Evolutionary conservation across 192 early-diverging fungal species (phyloP), one percentile per base, ranked within the genome.

Genomic region (Blastocladiella britannica): DNA sequence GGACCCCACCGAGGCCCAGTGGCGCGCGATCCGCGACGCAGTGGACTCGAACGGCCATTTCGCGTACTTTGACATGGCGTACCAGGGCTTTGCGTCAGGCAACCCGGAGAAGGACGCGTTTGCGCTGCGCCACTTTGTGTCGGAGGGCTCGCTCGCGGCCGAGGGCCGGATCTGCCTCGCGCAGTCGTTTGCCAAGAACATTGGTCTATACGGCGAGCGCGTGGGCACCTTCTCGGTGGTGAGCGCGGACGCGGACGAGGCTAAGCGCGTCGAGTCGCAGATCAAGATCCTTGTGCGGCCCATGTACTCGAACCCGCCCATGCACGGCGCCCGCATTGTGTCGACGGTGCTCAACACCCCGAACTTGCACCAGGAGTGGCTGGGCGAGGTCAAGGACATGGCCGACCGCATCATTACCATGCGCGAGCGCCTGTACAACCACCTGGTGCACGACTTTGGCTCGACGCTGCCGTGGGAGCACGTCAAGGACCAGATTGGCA

Each of bases 161-260:
- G 77, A 84, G 68, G 56, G 72, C 20, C 75, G 72, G 22, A 70
- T 97, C 24, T 71, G 87, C 24, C 73, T 95, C 52, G 72, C 91
- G 22, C 95, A 99, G 82, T 88, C 84, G 29, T 99, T 96, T 71
- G 88, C 95, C 67, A 99, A 99, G 79, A 99, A 99, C 81, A 86
- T 99, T 82, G 95, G 95, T 54, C 81, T 97, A 28, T 99, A 99
- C 68, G 92, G 89, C 70, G 92, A 96, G 72, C 91, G 93, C 67
- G 88, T 86, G 28, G 91, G 91, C 54, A 72, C 87, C 9, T 91
- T 99, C 70, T 87, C 84, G 25, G 58, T 93, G 55, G 84, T 99
- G 31, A 75, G 78, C 51, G 75, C 69, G 52, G 78, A 76, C 51
- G 58, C 75, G 12, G 81, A 83, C 58, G 85, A 93, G 67, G 73